phyloP scores from a whole-genome alignment of 352 stramenopile species.

The Phytopythium delawarense region DNA sequence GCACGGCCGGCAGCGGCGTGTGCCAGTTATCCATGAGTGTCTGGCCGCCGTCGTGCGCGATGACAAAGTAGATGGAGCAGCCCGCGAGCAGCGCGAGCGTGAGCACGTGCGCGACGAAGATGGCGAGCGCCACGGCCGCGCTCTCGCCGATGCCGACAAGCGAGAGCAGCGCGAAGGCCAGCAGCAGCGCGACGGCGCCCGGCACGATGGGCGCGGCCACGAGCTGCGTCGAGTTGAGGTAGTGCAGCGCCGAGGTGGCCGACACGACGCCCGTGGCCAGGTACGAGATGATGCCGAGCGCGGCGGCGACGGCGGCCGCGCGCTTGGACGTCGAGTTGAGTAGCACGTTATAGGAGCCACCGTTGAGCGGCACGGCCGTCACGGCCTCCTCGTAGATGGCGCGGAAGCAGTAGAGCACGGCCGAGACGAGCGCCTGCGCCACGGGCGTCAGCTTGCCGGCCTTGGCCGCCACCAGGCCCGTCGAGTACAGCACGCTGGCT shows the following conservation, averaged over 20 bases:
- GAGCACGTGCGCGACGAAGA: constrained; percentile 81
- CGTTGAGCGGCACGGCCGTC: constrained; percentile 88
- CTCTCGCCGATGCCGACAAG: constrained; percentile 87
- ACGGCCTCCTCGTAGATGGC: constrained; percentile 92
- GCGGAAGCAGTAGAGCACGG: constrained; percentile 64
- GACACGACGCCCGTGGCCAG: constrained; percentile 83
- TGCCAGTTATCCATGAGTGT: constrained; percentile 49
- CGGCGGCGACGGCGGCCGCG: constrained; percentile 83
- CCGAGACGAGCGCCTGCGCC: constrained; percentile 72
- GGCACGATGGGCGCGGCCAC: constrained; percentile 34
- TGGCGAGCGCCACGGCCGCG: constrained; percentile 71
- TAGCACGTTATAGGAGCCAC: constrained; percentile 90
- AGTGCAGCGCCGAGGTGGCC: constrained; percentile 52
- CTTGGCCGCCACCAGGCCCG: constrained; percentile 58
- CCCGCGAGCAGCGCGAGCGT: constrained; percentile 72
- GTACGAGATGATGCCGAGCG: constrained; percentile 90
- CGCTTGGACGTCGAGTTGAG: constrained; percentile 91
- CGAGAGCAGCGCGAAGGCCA: constrained; percentile 80
- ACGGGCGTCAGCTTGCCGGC: constrained; percentile 85
- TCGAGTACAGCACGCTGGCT: constrained; percentile 84
- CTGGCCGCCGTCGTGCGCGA: constrained; percentile 53
- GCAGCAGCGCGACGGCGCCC: constrained; percentile 55
- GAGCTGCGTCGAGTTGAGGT: constrained; percentile 45
- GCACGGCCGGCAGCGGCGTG: constrained; percentile 50
- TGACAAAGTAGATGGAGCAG: constrained; percentile 55